A percentile compares a stretch with the other conserved stretches of the same genome.
phyloP scores from a whole-genome alignment of 306 rosid species.

The Casuarina cunninghamiana region DNA sequence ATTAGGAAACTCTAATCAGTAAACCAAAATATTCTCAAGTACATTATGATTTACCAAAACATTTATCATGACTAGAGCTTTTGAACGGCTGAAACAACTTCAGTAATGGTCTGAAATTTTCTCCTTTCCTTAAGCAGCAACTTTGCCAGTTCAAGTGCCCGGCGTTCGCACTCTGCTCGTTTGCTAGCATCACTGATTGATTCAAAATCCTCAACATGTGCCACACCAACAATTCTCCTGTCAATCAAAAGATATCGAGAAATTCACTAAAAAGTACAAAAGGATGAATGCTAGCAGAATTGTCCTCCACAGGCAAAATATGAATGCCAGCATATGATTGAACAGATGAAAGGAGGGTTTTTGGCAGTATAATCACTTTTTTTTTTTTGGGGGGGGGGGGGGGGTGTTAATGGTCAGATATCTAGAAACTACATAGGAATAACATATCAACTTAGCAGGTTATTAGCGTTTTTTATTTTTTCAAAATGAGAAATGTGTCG shows the following conservation, averaged over 20 bases:
- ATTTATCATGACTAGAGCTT: constrained; percentile 29
- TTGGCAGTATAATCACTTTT: neutral
- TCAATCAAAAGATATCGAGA: neutral
- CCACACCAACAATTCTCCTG: constrained; percentile 94
- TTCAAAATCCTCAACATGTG: constrained; percentile 87
- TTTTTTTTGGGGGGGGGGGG: neutral
- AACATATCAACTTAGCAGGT: neutral
- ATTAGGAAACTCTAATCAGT: too few relatives aligned
- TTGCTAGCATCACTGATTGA: constrained; percentile 60
- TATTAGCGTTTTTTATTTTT: too few relatives aligned
- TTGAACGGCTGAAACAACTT: constrained; percentile 59
- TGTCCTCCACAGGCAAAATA: neutral
- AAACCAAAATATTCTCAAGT: neutral
- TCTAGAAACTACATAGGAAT: neutral
- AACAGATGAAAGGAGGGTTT: too few relatives aligned
- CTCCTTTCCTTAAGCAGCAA: constrained; percentile 73
- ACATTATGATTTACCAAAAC: neutral
- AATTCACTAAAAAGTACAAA: neutral
- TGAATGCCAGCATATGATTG: neutral
- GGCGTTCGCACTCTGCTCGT: constrained; percentile 67
- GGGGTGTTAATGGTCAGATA: too few relatives aligned
- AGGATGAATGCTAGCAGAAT: neutral
- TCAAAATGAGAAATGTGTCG: neutral
- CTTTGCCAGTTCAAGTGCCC: constrained; percentile 71
- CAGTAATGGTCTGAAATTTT: constrained; percentile 49